Base-by-base conservation (phyloP, 192 early-diverging fungal species). In the Neocallimastix lanati region DNA sequence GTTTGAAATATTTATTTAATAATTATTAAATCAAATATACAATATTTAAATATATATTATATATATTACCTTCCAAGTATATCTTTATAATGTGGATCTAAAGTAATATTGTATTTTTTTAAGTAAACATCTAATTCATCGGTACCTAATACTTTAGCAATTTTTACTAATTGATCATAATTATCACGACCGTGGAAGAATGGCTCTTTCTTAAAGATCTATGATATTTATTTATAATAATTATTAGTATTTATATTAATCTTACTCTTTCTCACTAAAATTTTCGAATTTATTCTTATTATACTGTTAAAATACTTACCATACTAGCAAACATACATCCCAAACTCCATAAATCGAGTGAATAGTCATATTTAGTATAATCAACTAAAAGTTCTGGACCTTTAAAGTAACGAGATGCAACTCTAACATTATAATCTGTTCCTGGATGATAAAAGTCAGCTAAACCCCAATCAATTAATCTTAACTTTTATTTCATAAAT, bases 271-370 rank as follows among this genome's bases (percentile, higher is more conserved):
- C n/a, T n/a, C n/a, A n/a, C n/a, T n/a, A n/a, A n/a, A n/a, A n/a
- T n/a, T n/a, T n/a, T n/a, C n/a, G n/a, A n/a, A n/a, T n/a, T n/a
- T n/a, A n/a, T n/a, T n/a, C n/a, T n/a, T n/a, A n/a, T n/a, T n/a
- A n/a, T n/a, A n/a, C n/a, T n/a, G n/a, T n/a, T n/a, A n/a, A n/a
- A n/a, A 76, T 80, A 79, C 50, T 36, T 87, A 95, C 94, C 94
- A 99, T 99, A 85, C 94, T 95, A 28, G 96, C 98, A 89, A 98
- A 97, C 96, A 98, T 98, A 84, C 96, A 98, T 11, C 98, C 98
- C 81, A 96, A 90, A 84, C 94, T 96, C 98, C 98, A 99, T 93
- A 99, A 94, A 82, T 99, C 98, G 80, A 99, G 87, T 77, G 94
- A 96, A 82, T 99, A 99, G 87, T 99, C 98, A 84, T 99, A 99